Evolutionary conservation across 1,139 yeast species (phyloP), one percentile per base, ranked within the genome.

Genomic region (Debaryomyces nepalensis): DNA sequence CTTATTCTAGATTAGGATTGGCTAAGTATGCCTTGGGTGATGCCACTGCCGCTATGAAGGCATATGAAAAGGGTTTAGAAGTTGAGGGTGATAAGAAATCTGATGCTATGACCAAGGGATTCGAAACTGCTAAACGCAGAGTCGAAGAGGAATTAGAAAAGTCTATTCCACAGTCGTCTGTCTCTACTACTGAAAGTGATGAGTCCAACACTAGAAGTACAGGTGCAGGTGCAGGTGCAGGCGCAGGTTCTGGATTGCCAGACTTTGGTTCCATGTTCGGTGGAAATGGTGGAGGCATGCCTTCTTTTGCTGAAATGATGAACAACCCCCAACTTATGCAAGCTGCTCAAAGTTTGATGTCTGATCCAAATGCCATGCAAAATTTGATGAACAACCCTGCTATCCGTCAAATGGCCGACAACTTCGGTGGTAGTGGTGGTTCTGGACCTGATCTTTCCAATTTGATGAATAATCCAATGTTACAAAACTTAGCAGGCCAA

Each of bases 321-420:
- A 84, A 79, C 68, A 89, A 91, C 67, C 98, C 98, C 12, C 90
- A 84, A 64, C 64, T 93, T 47, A 85, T 85, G 88, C 89, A 87
- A 68, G 95, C 95, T 58, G 98, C 98, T 30, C 95, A 89, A 64
- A 82, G 82, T 59, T 80, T 93, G 86, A 90, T 91, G 96, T 81
- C 82, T 46, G 84, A 91, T 63, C 98, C 98, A 23, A 77, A 72
- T 33, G 91, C 96, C 38, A 70, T 91, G 73, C 75, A 71, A 49
- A 81, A 82, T 43, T 70, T 91, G 63, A 82, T 91, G 90, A 81
- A 70, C 63, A 87, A 89, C 63, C 97, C 97, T 19, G 81, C 82
- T 54, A 59, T 87, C 15, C 80, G 79, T 57, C 84, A 82, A 61
- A 85, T 87, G 95, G 95, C 95, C 31, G 79, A 79, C 53, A 78